phyloP scores from a whole-genome alignment of 2,329 filamentous ascomycete genomes.

The Fusarium staphyleae region DNA sequence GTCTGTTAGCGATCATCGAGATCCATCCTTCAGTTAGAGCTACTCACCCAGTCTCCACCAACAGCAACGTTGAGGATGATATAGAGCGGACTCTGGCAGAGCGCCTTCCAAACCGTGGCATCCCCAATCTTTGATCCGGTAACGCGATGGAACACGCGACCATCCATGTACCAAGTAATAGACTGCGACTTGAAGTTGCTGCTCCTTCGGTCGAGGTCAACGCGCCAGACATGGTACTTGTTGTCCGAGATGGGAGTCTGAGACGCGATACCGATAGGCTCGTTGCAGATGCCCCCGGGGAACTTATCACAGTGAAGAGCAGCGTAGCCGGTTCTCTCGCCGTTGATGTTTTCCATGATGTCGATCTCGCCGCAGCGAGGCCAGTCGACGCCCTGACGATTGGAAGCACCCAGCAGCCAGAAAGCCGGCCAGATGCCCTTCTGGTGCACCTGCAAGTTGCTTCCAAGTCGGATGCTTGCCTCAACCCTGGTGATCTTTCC shows the following conservation, averaged over 20 bases:
- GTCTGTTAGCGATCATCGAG: constrained; percentile 1
- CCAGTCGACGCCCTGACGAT: constrained; percentile 58
- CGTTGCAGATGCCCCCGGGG: constrained; percentile 58
- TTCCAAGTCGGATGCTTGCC: constrained; percentile 56
- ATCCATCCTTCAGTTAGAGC: background rate
- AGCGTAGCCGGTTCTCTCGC: constrained; percentile 53
- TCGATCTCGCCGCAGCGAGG: constrained; percentile 64
- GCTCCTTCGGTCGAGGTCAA: constrained; percentile 58
- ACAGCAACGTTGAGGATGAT: constrained; percentile 64
- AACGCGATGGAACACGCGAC: constrained; percentile 52
- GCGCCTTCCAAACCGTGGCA: constrained; percentile 55
- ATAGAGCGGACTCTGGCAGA: constrained; percentile 59
- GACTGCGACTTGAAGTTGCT: constrained; percentile 55
- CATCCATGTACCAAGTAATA: constrained; percentile 61
- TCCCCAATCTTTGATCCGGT: constrained; percentile 55
- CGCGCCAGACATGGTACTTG: constrained; percentile 58
- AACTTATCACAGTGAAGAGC: constrained; percentile 59
- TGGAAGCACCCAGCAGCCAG: constrained; percentile 61
- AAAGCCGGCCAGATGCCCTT: constrained; percentile 67
- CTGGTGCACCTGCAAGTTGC: constrained; percentile 50
- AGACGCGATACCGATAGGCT: constrained; percentile 53
- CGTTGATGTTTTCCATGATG: constrained; percentile 64
- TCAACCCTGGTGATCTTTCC: constrained; percentile 57
- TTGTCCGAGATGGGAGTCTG: constrained; percentile 48
- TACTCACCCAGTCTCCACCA: constrained; percentile 60